Conservation (phyloP, 305 asterid species). For the Fraxinus paxiana region DNA sequence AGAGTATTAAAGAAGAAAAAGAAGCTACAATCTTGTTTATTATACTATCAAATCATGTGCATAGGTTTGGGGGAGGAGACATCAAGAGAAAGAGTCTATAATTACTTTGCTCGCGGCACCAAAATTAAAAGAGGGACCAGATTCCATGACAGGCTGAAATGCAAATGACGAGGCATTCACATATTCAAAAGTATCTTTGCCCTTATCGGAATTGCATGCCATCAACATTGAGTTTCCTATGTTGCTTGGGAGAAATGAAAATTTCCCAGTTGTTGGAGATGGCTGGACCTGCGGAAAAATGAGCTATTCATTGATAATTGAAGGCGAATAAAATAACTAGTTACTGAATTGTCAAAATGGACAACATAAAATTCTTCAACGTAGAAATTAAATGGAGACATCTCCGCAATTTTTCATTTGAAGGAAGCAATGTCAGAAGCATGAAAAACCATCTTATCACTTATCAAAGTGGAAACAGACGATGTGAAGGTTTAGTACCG, state of each 20-base stretch:
- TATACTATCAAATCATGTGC: not conserved
- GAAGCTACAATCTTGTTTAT: not conserved
- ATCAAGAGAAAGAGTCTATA: conserved; percentile 12
- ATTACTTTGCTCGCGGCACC: conserved; percentile 49
- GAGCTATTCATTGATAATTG: not conserved
- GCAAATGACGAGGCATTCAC: conserved; percentile 53
- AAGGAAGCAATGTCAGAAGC: not conserved
- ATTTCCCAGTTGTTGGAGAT: conserved; percentile 93
- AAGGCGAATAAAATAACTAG: not conserved
- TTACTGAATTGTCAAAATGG: not conserved
- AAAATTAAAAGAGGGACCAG: conserved; percentile 42
- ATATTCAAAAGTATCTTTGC: conserved; percentile 47
- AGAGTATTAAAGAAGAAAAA: not conserved
- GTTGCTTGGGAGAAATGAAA: conserved; percentile 35
- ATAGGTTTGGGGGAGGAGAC: not conserved
- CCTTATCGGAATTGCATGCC: conserved; percentile 39
- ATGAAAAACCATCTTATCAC: not conserved
- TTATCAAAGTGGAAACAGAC: not conserved
- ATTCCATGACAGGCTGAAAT: conserved; percentile 52
- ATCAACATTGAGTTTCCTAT: conserved; percentile 29
- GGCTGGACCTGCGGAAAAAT: conserved; percentile 55
- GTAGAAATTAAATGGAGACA: not conserved
- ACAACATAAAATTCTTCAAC: not conserved
- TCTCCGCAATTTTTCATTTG: not conserved
- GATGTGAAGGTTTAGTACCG: not conserved